Evolutionary conservation across 1,284 basidiomycete species (phyloP).

Genomic region (Meripilus lineatus): DNA sequence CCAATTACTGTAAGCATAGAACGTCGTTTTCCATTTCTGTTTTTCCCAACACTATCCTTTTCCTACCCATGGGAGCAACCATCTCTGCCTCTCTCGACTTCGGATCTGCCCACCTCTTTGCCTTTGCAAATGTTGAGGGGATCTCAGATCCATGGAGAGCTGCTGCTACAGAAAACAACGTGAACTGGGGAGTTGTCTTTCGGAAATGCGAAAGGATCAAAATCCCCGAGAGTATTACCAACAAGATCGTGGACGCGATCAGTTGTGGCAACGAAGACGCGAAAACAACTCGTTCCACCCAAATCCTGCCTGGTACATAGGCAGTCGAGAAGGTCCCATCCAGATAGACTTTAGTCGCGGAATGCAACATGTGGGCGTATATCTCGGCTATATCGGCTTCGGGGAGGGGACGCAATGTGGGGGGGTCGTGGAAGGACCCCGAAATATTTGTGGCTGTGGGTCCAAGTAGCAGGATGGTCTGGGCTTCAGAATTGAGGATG

Average conservation of each 20-base stretch:
- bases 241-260: conserved; percentile 6
- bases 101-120: neutral
- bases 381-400: neutral
- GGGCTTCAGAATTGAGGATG: neutral
- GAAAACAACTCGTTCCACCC: conserved; percentile 2
- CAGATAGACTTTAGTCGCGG: conserved; percentile 1
- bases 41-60: conserved; percentile 1
- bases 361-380: neutral
- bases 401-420: too few relatives aligned
- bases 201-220: neutral
- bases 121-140: conserved; percentile 1
- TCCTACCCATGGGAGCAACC: conserved; percentile 1
- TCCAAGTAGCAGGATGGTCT: conserved; percentile 2
- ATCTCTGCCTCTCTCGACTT: neutral
- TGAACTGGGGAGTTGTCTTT: conserved; percentile 2
- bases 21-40: too few relatives aligned
- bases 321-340: conserved; percentile 1
- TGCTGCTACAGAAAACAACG: conserved; percentile 5
- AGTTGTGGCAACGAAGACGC: conserved; percentile 4
- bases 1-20: too few relatives aligned
- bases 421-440: neutral
- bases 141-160: conserved; percentile 5
- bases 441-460: neutral
- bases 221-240: conserved; percentile 1
- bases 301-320: conserved; percentile 1